Base-by-base conservation (phyloP, 768 basidiomycete genomes). In the Calocera viscosa region DNA sequence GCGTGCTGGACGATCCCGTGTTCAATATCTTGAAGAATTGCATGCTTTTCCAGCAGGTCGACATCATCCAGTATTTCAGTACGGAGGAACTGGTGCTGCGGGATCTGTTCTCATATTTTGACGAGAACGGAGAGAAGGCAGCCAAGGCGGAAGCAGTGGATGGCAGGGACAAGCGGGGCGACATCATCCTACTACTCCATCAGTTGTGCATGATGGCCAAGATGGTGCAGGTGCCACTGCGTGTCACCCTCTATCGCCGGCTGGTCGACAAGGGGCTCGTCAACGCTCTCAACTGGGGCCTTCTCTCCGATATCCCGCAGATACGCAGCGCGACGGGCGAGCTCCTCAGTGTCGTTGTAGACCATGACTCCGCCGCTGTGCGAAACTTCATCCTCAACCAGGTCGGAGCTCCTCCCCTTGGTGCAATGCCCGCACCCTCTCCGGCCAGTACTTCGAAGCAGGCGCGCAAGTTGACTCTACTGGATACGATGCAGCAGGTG, bases 1-100 rank as follows among this genome's bases (percentile, higher is more conserved):
- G 96, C 19, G 87, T 88, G 1, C 83, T 97, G 63, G 96, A 99
- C 72, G 96, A 99, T 76, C 89, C 91, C 1, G 97, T 94, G 0
- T 95, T 97, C 82, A 93, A 92, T 73, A 91, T 96, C 72, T 84
- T 98, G 73, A 97, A 94, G 77, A 94, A 92, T 1, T 91, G 91
- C 77, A 93, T 99, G 75, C 92, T 97, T 74, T 98, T 94, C 83
- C 96, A 98, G 78, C 95, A 99, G 75, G 93, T 95, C 72, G 96
- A 99, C 77, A 97, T 99, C 73, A 94, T 99, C 73, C 85, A 82
- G 63, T 86, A 95, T 73, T 83, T 98, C 35, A 90, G 93, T 74
- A 83, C 81, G 67, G 90, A 96, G 71, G 82, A 82, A 1, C 74
- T 77, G 12, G 90, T 97, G 74, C 79, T 97, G 38, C 80, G 82